Base-by-base conservation (phyloP, 2,329 filamentous ascomycete genomes). In the Diaporthe humulicola region DNA sequence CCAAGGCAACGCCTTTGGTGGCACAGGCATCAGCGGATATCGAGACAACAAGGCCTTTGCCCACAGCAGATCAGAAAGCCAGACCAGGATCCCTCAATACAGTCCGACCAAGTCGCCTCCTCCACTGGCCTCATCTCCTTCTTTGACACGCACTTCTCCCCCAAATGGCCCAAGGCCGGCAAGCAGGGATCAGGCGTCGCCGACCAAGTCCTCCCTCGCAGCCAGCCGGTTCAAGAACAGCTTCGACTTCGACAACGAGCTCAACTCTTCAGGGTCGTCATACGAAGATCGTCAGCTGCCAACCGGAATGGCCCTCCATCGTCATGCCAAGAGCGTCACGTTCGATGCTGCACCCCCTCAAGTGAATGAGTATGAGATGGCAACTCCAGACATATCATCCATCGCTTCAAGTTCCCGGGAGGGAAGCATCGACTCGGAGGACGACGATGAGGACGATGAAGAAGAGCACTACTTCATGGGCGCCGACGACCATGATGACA, bases 301-400 rank as follows among this genome's bases (percentile, higher is more conserved):
- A 48, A 90, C 90, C 9, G 93, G 93, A 71, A 91, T 91, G 77
- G 89, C 88, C 17, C 88, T 95, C 56, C 93, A 95, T 81, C 93
- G 95, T 71, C 94, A 98, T 84, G 93, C 95, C 64, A 99, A 99
- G 88, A 98, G 96, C 80, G 97, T 99, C 74, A 99, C 96, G 0
- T 99, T 99, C 82, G 95, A 98, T 84, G 94, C 93, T 50, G 95
- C 95, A 2, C 96, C 96, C 30, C 97, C 97, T 33, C 94, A 98
- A 82, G 90, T 99, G 80, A 98, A 98, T 82, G 97, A 99, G 85
- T 99, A 98, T 83, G 97, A 98, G 85, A 96, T 98, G 94, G 94
- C 95, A 45, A 99, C 97, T 2, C 97, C 97, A 15, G 97, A 98
- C 81, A 91, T 97, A n/a, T 98, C 96, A 2, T 98, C 96, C 0